Base-by-base conservation (phyloP, 306 rosid species). In the Quercus bicolor region DNA sequence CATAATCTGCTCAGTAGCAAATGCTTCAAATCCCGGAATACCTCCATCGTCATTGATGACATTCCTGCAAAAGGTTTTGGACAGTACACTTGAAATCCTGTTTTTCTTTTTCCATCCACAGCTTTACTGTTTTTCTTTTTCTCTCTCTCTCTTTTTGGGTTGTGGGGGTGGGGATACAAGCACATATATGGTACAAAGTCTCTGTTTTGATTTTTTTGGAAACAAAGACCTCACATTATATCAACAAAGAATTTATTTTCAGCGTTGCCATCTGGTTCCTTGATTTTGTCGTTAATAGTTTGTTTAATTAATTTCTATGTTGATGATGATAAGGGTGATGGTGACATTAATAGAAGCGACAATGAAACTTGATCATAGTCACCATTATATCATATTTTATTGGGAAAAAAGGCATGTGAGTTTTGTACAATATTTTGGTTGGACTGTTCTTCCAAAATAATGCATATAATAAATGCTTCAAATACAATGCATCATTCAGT, bases 11-110 rank as follows among this genome's bases (percentile, higher is more conserved):
- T 59, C 85, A 5, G 71, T 89, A 74, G 93, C 98, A 77, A 89
- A 87, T 86, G 75, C 81, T 77, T 84, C 94, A 74, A 94, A 92
- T 89, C 98, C 98, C 56, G 98, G 98, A 88, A 88, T 94, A 77
- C 98, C 97, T 77, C 98, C 97, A 54, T 90, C 98, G 31, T 92
- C 98, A 73, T 87, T 94, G 79, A 92, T 94, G 97, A 26, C 92
- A 73, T 94, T 94, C 84, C 84, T 87, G 74, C 83, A 76, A 60
- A 86, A 94, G 97, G 98, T 92, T 55, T 72, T 60, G 77, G 66
- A 68, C 75, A 68, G 55, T 80, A 24, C 45, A 24, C 45, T 21
- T 26, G 14, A 66, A 66, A 21, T 66, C 48, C 37, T 34, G 6
- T 66, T 34, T 8, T 66, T 31, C 1, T 66, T 65, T 31, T n/a